These are phyloP conservation scores for Colletotrichum navitas DNA, from an alignment of 2,329 filamentous ascomycete genomes.

Conservation along the genomic window DNA sequence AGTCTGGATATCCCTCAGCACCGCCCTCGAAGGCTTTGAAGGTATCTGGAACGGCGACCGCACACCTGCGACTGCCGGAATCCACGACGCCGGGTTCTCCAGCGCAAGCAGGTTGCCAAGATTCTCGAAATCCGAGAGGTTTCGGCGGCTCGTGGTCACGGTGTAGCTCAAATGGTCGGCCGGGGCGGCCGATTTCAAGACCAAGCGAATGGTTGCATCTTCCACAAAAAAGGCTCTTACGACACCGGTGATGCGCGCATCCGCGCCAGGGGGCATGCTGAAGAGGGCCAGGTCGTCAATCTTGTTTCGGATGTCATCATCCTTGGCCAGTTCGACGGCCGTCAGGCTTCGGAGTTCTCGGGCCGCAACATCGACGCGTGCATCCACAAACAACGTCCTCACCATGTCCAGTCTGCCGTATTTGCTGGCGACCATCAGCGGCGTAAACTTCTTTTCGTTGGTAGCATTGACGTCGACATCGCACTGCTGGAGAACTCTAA, in stretches of 20 bases:
- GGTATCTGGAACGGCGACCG: slow-evolving; percentile 94
- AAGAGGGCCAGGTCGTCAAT: slow-evolving; percentile 95
- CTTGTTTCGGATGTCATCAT: slow-evolving; percentile 95
- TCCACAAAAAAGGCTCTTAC: slow-evolving; percentile 98
- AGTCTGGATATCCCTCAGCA: slow-evolving; percentile 88
- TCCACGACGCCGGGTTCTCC: slow-evolving; percentile 96
- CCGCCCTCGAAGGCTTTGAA: slow-evolving; percentile 87
- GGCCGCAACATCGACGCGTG: slow-evolving; percentile 85
- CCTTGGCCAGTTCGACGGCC: slow-evolving; percentile 95
- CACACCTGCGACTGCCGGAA: slow-evolving; percentile 82
- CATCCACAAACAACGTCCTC: slow-evolving; percentile 85
- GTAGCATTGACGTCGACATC: slow-evolving; percentile 96
- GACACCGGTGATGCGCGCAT: slow-evolving; percentile 89
- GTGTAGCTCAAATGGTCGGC: slow-evolving; percentile 87
- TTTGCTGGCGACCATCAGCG: slow-evolving; percentile 98
- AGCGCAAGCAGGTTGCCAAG: slow-evolving; percentile 84
- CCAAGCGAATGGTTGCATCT: slow-evolving; percentile 91
- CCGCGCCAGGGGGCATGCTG: slow-evolving; percentile 76
- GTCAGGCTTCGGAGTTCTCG: slow-evolving; percentile 90
- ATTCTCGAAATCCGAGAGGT: slow-evolving; percentile 90
- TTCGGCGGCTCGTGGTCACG: slow-evolving; percentile 92
- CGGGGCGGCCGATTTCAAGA: slow-evolving; percentile 93
- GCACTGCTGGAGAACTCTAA: slow-evolving; percentile 82
- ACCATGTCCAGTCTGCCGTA: slow-evolving; percentile 97
- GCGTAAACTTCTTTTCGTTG: slow-evolving; percentile 95